phyloP scores from a whole-genome alignment of 2,329 filamentous ascomycete species.

The Botrytis medusae region DNA sequence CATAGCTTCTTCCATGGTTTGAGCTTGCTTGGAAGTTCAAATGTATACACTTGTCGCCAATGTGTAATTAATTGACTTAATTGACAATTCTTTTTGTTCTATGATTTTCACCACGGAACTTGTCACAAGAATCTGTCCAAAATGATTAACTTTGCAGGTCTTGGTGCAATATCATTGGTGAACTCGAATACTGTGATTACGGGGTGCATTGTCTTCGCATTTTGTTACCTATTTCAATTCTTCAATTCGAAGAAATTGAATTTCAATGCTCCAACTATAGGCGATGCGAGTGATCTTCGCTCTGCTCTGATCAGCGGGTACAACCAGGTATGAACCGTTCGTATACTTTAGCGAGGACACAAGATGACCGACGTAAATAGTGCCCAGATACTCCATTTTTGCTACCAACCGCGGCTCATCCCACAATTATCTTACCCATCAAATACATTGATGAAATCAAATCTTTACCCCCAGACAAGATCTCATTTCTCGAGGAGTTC shows the following conservation, averaged over 20 bases:
- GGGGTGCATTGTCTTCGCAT: not conserved
- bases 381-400: constrained; percentile 5
- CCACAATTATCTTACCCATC: constrained; percentile 12
- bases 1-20: not conserved
- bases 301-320: constrained; percentile 12
- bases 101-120: not conserved
- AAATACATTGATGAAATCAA: constrained; percentile 19
- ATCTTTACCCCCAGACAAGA: constrained; percentile 14
- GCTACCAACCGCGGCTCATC: constrained; percentile 6
- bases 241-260: not conserved
- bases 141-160: not conserved
- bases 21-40: not conserved
- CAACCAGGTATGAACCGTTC: not conserved
- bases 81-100: not conserved
- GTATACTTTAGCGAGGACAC: not conserved
- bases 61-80: not conserved
- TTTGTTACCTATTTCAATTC: not conserved
- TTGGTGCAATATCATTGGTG: not conserved
- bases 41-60: not conserved
- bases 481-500: constrained; percentile 13
- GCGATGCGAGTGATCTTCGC: constrained; percentile 3
- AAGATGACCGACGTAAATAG: not conserved
- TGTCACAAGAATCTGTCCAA: not conserved
- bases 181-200: not conserved
- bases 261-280: constrained; percentile 7